Conservation (phyloP, 306 rosid species). For the Corylus americana region DNA sequence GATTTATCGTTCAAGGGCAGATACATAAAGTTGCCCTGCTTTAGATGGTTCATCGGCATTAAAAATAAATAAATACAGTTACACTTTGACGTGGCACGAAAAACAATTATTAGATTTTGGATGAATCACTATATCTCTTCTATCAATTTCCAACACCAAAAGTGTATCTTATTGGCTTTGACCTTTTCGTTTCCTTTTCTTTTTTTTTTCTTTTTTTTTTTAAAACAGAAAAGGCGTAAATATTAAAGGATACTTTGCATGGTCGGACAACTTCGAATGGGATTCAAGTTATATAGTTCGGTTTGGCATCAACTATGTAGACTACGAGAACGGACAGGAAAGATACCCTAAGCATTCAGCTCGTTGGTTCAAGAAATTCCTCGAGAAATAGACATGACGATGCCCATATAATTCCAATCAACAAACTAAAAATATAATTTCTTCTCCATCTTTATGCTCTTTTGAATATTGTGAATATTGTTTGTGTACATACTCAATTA, state of each 20-base stretch:
- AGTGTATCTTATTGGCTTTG: neutral
- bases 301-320: conserved; percentile 60
- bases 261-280: conserved; percentile 80
- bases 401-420: neutral
- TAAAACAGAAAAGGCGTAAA: conserved; percentile 53
- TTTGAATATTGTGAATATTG: too few species aligned
- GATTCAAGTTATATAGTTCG: conserved; percentile 50
- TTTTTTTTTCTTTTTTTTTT: neutral
- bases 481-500: conserved; percentile 33
- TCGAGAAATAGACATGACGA: conserved; percentile 2
- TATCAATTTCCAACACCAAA: too few species aligned
- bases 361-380: conserved; percentile 61
- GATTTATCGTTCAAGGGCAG: too few species aligned
- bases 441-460: too few species aligned
- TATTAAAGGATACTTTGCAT: conserved; percentile 68
- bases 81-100: too few species aligned
- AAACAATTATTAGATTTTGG: too few species aligned
- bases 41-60: too few species aligned
- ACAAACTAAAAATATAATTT: too few species aligned
- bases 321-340: conserved; percentile 47
- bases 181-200: neutral
- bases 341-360: conserved; percentile 62
- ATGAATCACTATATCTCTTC: too few species aligned
- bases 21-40: too few species aligned
- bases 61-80: too few species aligned